Evolutionary conservation across 2,329 filamentous ascomycete genomes (phyloP), one percentile per base, ranked within the genome.

Genomic region (Metarhizium humberi): DNA sequence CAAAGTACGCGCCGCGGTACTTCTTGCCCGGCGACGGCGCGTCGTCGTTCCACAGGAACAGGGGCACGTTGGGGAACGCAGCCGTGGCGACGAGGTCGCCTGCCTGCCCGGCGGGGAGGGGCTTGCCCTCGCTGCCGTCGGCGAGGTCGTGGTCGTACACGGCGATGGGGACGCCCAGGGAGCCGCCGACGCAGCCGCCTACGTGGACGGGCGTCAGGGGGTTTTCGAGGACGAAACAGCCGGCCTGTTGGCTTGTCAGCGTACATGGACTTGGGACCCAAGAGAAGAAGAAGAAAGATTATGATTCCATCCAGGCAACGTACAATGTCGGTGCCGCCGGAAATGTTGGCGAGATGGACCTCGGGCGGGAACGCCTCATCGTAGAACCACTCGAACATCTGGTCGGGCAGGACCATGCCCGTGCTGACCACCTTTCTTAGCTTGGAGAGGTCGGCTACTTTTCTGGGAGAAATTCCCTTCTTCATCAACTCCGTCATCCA

Each of bases 391-490:
- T 90, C 84, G 64, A 91, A 92, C 38, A 90, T 74, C 43, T 86
- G 80, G 51, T 91, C 83, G 0, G 87, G 82, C 3, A 94, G 76
- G 0, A 94, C 88, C 88, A 92, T 92, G 3, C 90, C 90, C 0
- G 90, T 95, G 53, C 81, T 86, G 0, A 78, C 83, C 34, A 92
- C 87, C 3, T 75, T 68, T 32, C 74, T 72, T 30, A 95, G 73
- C 6, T 68, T 70, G 7, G 79, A 81, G 36, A 95, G 69, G 62
- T 92, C 80, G 1, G 79, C 77, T 8, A 85, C 71, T 1, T 84
- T 73, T 11, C 79, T 77, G 0, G 89, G 89, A 0, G 73, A 71
- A 46, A 92, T 77, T 0, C 76, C 75, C 20, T 78, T 77, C 61
- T 85, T 87, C 57, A 84, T 79, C 16, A 94, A 67, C 63, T 92